Percentiles rank a stretch among this genome's conserved stretches.
Conservation (phyloP, 2,329 filamentous ascomycete species). For the Sclerotinia borealis region DNA sequence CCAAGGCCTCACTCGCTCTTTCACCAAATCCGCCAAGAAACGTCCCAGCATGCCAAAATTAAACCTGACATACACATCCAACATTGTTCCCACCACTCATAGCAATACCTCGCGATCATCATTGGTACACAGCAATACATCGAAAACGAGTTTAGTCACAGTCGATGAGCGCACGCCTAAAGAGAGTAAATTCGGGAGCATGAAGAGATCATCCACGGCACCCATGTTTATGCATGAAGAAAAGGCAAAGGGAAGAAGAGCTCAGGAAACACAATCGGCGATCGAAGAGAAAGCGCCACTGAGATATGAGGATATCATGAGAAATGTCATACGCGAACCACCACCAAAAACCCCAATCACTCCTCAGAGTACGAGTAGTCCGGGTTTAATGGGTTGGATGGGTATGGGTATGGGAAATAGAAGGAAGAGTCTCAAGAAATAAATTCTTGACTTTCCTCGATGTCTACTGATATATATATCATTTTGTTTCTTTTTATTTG, state of each 20-base stretch:
- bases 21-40: constrained; percentile 4
- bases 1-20: constrained; percentile 7
- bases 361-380: neutral
- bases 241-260: neutral
- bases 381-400: constrained; percentile 2
- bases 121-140: neutral
- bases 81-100: neutral
- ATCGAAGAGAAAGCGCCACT: constrained; percentile 12
- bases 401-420: constrained; percentile 14
- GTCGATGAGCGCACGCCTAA: constrained; percentile 4
- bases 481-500: neutral
- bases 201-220: constrained; percentile 7
- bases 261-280: constrained; percentile 2
- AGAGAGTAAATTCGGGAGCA: neutral
- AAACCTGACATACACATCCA: constrained; percentile 5
- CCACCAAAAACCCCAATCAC: constrained; percentile 11
- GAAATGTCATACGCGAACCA: constrained; percentile 14
- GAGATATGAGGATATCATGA: constrained; percentile 23
- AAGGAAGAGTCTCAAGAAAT: constrained; percentile 20
- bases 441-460: neutral
- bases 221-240: neutral
- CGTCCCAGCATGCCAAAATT: constrained; percentile 12
- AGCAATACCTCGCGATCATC: constrained; percentile 6
- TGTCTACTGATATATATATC: neutral
- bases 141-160: constrained; percentile 2